phyloP scores from a whole-genome alignment of 2,329 filamentous ascomycete species.

The Diaporthe nobilis region DNA sequence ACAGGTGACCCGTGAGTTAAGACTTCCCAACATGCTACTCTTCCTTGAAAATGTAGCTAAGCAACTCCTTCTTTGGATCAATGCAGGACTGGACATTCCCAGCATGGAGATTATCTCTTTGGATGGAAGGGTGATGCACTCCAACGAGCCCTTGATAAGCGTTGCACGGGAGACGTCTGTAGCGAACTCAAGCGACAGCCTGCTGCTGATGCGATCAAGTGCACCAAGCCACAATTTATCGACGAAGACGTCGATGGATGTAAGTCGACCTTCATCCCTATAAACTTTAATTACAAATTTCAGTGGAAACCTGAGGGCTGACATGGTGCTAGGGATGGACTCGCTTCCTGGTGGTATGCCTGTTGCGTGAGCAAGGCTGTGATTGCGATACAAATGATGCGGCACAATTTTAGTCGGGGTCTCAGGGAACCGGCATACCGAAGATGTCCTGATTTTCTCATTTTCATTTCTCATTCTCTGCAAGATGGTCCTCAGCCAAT shows the following conservation, averaged over 20 bases:
- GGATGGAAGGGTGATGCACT: conserved; percentile 46
- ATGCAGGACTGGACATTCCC: conserved; percentile 38
- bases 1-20: conserved; percentile 46
- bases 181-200: conserved; percentile 44
- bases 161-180: conserved; percentile 46
- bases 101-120: conserved; percentile 42
- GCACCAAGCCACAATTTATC: conserved; percentile 44
- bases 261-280: conserved; percentile 32
- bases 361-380: background rate
- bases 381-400: background rate
- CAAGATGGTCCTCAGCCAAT: background rate
- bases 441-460: background rate
- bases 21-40: background rate
- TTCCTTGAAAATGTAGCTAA: background rate
- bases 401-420: background rate
- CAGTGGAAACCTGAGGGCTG: background rate
- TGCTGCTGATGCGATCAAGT: conserved; percentile 43
- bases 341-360: conserved; percentile 13
- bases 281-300: background rate
- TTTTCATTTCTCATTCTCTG: background rate
- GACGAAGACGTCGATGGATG: conserved; percentile 46
- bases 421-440: background rate
- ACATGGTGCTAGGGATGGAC: conserved; percentile 19
- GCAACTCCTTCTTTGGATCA: background rate
- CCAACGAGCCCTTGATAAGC: conserved; percentile 46